Base-by-base conservation (phyloP, 2,329 filamentous ascomycete genomes). In the Leptographium radiaticola region DNA sequence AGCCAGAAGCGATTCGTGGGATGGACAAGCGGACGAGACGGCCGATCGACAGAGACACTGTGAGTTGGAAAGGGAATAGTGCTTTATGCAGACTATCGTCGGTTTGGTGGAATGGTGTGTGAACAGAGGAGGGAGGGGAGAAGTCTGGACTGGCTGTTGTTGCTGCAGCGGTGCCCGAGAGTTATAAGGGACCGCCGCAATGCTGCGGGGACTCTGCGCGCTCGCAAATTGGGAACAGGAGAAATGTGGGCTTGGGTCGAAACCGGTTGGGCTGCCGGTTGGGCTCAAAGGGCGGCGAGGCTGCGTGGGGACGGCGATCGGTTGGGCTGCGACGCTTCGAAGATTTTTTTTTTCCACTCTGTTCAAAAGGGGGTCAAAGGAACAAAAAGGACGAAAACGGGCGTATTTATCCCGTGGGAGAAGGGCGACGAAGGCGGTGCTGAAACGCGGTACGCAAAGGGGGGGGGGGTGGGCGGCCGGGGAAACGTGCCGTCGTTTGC, bases 91-190 rank as follows among this genome's bases (percentile, higher is more conserved):
- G 34, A 4, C 34, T 9, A 13, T 36, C 9, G 34, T 9, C 34
- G 34, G 9, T 36, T 36, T 9, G 34, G 34, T 36, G 34, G 34
- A 10, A 9, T 36, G 52, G 55, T 52, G 53, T 46, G 54, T 7
- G 50, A 39, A 18, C 30, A 42, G 42, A 52, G 50, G 50, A 52
- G 50, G 50, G 50, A 52, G 50, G 50, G 50, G 50, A 38, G 42
- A 52, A 45, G 46, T 33, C 18, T n/a, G 40, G 52, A 53, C 20
- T 49, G 45, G 51, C 30, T 49, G 49, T 44, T 39, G 40, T 34
- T 50, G 59, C 62, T 66, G 64, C 65, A 66, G 56, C 49, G 58
- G 60, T 66, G 64, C 65, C 65, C 62, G 60, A 67, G 57, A 57
- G 58, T 59, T 63, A 61, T 59, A 60, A 56, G 58, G 53, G 56